A percentile compares a stretch with the other conserved stretches of the same genome.
Evolutionary conservation across 345 rosid genomes (phyloP).

Genomic region (Eucalyptus erythrocorys): DNA sequence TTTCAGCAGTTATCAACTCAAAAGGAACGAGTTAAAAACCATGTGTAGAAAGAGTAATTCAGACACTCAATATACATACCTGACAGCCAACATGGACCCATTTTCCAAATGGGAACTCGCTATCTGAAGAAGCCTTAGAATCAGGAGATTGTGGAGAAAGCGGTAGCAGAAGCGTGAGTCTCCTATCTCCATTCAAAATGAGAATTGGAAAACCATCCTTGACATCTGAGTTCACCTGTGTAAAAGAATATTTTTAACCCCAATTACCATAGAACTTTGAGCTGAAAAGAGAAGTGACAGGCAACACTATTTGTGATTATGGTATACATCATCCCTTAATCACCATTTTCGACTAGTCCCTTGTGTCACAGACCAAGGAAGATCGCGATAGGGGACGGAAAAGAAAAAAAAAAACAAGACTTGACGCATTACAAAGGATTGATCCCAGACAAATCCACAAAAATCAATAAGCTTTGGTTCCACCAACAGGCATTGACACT

Average conservation of each 20-base stretch:
- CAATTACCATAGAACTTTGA: background rate
- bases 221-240: slow-evolving; percentile 35
- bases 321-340: background rate
- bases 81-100: slow-evolving; percentile 78
- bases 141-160: slow-evolving; percentile 26
- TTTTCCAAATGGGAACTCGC: slow-evolving; percentile 39
- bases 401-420: background rate
- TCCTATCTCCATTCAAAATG: slow-evolving; percentile 49
- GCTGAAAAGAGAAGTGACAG: background rate
- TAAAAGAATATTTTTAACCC: background rate
- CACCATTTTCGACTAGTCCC: background rate
- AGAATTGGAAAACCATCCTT: slow-evolving; percentile 49
- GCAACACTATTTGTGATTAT: background rate
- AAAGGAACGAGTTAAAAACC: background rate
- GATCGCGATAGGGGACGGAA: background rate
- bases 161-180: slow-evolving; percentile 40
- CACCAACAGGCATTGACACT: background rate
- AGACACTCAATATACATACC: slow-evolving; percentile 11
- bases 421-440: background rate
- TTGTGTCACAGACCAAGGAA: background rate
- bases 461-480: background rate
- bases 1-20: background rate
- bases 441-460: background rate
- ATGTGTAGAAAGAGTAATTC: background rate
- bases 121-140: slow-evolving; percentile 16